These are phyloP conservation scores for Corylus heterophylla DNA, from an alignment of 306 rosid genomes.

Conservation along the genomic window DNA sequence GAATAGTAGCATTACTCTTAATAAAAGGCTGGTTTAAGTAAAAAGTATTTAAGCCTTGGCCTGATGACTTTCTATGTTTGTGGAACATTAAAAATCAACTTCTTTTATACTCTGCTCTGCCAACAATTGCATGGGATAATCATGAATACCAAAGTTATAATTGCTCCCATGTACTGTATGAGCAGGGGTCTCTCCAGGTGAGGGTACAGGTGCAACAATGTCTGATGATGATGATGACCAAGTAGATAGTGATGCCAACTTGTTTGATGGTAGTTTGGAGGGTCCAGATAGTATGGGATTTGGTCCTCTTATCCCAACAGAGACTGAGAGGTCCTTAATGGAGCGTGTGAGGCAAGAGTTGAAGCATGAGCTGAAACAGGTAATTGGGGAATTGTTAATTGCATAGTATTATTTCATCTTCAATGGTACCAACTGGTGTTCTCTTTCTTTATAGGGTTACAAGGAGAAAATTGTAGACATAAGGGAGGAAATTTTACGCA, in stretches of 20 bases:
- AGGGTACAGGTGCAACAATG: slow-evolving; percentile 99
- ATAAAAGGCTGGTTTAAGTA: not conserved
- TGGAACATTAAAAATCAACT: not conserved
- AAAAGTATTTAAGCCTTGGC: not conserved
- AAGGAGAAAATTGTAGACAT: slow-evolving; percentile 97
- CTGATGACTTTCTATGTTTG: not conserved
- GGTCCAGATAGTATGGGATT: slow-evolving; percentile 88
- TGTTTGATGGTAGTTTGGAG: slow-evolving; percentile 81
- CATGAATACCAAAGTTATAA: slow-evolving; percentile 12
- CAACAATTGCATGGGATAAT: not conserved
- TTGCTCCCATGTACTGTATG: slow-evolving; percentile 20
- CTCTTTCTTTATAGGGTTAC: slow-evolving; percentile 57
- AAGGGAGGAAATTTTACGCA: slow-evolving; percentile 92
- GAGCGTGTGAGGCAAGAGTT: slow-evolving; percentile 96
- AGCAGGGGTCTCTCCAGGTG: slow-evolving; percentile 94
- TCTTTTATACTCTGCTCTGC: not conserved
- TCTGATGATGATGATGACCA: slow-evolving; percentile 96
- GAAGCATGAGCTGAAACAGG: slow-evolving; percentile 94
- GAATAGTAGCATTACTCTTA: too few relatives aligned
- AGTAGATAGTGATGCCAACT: slow-evolving; percentile 75
- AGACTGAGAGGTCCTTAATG: slow-evolving; percentile 95
- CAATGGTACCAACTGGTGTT: slow-evolving; percentile 1
- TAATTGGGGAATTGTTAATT: slow-evolving; percentile 23
- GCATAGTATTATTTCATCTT: slow-evolving; percentile 8
- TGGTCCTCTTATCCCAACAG: slow-evolving; percentile 97